A percentile compares a stretch with the other conserved stretches of the same genome.
Conservation (phyloP, 257 asterid species). For the Coffea canephora region DNA sequence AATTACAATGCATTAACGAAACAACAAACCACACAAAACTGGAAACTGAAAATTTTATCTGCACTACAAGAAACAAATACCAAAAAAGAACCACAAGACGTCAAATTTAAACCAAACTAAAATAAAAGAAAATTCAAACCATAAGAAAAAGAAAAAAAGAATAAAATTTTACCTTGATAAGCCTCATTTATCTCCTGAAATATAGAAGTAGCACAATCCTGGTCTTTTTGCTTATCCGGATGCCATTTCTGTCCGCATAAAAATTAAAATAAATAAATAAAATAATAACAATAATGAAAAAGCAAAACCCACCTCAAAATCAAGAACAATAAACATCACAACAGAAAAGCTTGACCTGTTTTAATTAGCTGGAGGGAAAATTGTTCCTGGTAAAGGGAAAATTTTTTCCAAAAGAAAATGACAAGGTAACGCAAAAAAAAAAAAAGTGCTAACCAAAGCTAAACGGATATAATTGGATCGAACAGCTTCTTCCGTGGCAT, state of each 20-base stretch:
- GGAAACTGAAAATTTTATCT: neutral
- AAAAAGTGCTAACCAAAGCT: slow-evolving; percentile 62
- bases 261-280: neutral
- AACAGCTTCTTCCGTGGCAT: slow-evolving; percentile 83
- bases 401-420: neutral
- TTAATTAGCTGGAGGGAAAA: neutral
- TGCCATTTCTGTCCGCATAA: slow-evolving; percentile 78
- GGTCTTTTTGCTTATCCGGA: slow-evolving; percentile 84
- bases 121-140: neutral
- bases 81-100: too few species aligned
- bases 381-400: neutral
- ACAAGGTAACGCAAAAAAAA: neutral
- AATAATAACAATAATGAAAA: neutral
- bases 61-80: neutral
- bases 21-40: neutral
- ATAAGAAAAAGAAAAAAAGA: neutral
- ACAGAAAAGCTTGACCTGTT: neutral
- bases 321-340: neutral
- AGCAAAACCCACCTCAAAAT: neutral
- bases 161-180: slow-evolving; percentile 54
- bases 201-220: slow-evolving; percentile 58
- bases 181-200: slow-evolving; percentile 96
- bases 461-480: slow-evolving; percentile 87
- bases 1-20: neutral
- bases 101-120: neutral